Conservation (phyloP, 495 filamentous ascomycete genomes). For the Penicillium cataractarum region DNA sequence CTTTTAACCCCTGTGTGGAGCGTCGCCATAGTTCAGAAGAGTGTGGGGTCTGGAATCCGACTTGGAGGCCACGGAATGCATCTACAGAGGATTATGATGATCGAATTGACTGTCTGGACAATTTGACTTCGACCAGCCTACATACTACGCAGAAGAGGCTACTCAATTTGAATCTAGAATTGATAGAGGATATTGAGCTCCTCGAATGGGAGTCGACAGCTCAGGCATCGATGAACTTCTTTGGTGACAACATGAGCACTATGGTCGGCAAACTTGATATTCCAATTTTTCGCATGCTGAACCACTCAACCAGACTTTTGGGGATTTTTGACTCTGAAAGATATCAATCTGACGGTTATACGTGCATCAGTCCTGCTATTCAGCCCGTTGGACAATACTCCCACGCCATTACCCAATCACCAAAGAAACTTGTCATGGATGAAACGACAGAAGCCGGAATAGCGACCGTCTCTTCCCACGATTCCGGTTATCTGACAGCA, state of each 20-base stretch:
- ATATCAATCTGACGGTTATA: background rate
- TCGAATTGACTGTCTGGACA: background rate
- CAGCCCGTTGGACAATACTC: background rate
- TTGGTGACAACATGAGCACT: background rate
- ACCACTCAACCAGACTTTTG: conserved; percentile 25
- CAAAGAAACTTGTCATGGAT: background rate
- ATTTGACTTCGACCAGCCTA: background rate
- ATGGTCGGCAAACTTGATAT: conserved; percentile 15
- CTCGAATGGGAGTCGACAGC: conserved; percentile 7
- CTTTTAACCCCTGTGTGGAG: background rate
- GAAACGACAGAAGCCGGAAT: background rate
- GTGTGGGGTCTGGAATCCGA: background rate
- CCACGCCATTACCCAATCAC: background rate
- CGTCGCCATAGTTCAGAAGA: background rate
- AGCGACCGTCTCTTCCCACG: conserved; percentile 11
- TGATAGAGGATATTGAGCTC: conserved; percentile 26
- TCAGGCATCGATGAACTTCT: background rate
- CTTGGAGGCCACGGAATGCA: background rate
- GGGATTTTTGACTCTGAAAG: conserved; percentile 12
- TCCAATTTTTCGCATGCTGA: conserved; percentile 26
- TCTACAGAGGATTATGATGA: background rate
- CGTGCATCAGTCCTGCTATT: no score
- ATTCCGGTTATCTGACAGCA: conserved; percentile 18
- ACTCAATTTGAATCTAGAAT: conserved; percentile 19
- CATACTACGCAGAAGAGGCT: conserved; percentile 13